Evolutionary conservation across 2,329 filamentous ascomycete species (phyloP), one percentile per base, ranked within the genome.

Genomic region (Aspergillus puulaauensis): DNA sequence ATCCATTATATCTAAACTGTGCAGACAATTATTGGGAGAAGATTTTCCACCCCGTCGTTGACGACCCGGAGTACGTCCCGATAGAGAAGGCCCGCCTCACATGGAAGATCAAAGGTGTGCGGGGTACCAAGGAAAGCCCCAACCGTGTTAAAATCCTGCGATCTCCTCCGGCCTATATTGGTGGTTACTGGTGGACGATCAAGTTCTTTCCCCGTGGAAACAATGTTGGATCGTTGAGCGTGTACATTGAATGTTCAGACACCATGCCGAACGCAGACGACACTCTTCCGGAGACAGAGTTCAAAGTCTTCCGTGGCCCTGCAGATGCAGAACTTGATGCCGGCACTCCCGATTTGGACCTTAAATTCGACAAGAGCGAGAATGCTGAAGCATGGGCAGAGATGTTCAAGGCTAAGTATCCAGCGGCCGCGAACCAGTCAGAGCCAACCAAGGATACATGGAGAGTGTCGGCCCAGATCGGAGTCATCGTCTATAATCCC

Each of bases 191-290:
- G 67, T 88, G 85, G 85, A 84, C 82, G 55, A 83, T 88, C 74
- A 87, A 87, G 69, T 84, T 87, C 67, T 87, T 84, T 63, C 85
- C 85, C 2, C 79, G 80, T 45, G 85, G 85, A 19, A 86, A 87
- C 65, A 80, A 82, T 61, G 80, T 82, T 2, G 79, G 81, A 40
- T 82, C 82, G 33, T 68, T 87, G 52, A 86, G 84, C 62, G 77
- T 86, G 23, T 88, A 87, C 63, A 73, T 88, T 37, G 84, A 86
- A 67, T 86, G 83, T 66, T 80, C 84, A n/a, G 79, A 76, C 17
- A 79, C 83, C 12, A 69, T 75, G 56, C 76, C 77, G 8, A 58
- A 64, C 31, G 64, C 68, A 3, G 76, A 77, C n/a, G 71, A 73
- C 37, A 66, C 66, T 8, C 33, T 75, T 14, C 69, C 69, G 1